Evolutionary conservation across 2,329 filamentous ascomycete genomes (phyloP).

Genomic region (Xylariales sp.): DNA sequence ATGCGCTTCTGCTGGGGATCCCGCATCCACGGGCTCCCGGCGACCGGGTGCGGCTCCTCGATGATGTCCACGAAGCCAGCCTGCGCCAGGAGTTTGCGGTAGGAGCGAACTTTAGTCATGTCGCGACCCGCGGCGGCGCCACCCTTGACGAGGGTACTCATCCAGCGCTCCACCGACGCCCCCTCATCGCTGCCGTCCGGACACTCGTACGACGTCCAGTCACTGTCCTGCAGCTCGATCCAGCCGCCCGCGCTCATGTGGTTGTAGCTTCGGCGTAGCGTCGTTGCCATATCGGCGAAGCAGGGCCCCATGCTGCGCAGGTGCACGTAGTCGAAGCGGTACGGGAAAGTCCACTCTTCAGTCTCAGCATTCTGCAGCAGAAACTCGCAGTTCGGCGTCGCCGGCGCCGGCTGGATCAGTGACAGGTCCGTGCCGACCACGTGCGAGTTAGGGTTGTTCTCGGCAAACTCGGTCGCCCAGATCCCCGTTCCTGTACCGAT

Average conservation of each 20-base stretch:
- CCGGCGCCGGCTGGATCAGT: slow-evolving; percentile 5
- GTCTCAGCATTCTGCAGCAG: slow-evolving; percentile 4
- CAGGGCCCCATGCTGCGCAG: slow-evolving; percentile 1
- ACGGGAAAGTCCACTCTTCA: slow-evolving; percentile 1
- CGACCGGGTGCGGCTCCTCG: neutral
- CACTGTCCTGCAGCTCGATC: neutral
- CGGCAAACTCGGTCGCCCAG: slow-evolving; percentile 7
- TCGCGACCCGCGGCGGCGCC: neutral
- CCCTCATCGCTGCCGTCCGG: neutral
- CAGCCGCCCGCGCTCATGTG: slow-evolving; percentile 1
- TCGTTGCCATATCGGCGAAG: neutral
- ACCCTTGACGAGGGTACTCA: neutral
- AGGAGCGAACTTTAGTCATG: neutral
- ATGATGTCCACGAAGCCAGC: neutral
- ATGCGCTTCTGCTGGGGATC: neutral
- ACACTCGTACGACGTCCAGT: neutral
- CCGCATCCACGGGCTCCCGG: neutral
- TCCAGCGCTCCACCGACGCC: slow-evolving; percentile 1
- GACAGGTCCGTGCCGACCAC: slow-evolving; percentile 8
- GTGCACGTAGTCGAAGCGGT: slow-evolving; percentile 1
- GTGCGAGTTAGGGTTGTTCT: neutral
- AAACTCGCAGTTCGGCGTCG: slow-evolving; percentile 2
- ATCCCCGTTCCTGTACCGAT: too few relatives aligned
- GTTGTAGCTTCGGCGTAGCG: neutral
- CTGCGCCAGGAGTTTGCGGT: neutral